Base-by-base conservation (phyloP, 208 protist species). In the Wallacemonas sp. region DNA sequence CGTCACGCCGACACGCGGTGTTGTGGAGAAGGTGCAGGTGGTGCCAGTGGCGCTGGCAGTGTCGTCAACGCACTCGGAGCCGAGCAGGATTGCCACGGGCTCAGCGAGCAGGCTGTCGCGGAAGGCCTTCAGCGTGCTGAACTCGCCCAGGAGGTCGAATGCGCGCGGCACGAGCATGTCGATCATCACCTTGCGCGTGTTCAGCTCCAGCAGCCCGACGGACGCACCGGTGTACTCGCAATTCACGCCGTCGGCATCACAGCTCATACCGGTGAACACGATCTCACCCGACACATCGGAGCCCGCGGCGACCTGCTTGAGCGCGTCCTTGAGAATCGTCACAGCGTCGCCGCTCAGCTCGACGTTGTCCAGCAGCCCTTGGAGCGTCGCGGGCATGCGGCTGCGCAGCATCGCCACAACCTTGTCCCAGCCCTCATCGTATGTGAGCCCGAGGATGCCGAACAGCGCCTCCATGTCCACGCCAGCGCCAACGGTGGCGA, bases 161-260 rank as follows among this genome's bases (percentile, higher is more conserved):
- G 31, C 22, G 21, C 46, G 46, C 26, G 46, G 46, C 21, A 54
- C 46, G 46, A 54, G 46, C 46, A 54, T 54, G 46, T 54, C 46
- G 17, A 54, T 26, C 21, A 30, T 31, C 21, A 31, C 24, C 46
- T 26, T 54, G 26, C 31, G 9, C 46, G 46, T 54, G 26, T 8
- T 8, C 46, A 54, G 26, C 5, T 8, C 22, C 46, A 54, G 22
- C 6, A 26, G 14, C 0, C 31, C 22, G 26, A 54, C 26, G 4
- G 31, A 14, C 6, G 24, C 46, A 30, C 11, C 0, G 6, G 15
- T 17, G 46, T 54, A 54, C 21, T 3, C 6, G 46, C 46, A 54
- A 9, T 21, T 3, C 24, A 54, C 6, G 4, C 46, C 46, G 6
- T 54, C 22, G 6, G 46, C n/a, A 17, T 54, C 46, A 17, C 46